phyloP scores from a whole-genome alignment of 2,329 filamentous ascomycete species.

The Cladosporium sp. region DNA sequence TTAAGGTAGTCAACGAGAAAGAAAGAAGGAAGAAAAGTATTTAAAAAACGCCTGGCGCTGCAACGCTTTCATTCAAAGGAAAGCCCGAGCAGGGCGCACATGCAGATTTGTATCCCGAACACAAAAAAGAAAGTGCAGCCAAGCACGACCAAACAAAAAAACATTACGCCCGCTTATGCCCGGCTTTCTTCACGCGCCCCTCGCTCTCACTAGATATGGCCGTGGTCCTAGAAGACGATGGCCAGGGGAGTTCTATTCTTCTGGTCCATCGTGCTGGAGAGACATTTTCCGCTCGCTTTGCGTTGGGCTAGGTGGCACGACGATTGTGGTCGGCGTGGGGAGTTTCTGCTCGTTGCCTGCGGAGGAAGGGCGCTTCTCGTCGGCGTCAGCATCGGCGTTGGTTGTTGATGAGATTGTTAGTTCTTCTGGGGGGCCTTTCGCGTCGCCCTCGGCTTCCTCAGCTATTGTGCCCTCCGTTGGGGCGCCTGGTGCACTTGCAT shows the following conservation, averaged over 20 bases:
- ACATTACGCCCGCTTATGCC: not conserved
- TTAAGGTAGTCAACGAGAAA: not conserved
- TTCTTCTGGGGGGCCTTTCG: slow-evolving; percentile 18
- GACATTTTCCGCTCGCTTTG: slow-evolving; percentile 14
- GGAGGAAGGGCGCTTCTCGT: slow-evolving; percentile 22
- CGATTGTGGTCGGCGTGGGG: slow-evolving; percentile 28
- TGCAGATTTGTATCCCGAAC: not conserved
- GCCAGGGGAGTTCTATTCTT: slow-evolving; percentile 5
- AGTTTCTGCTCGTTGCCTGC: slow-evolving; percentile 14
- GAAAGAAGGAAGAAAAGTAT: not conserved
- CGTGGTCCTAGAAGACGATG: not conserved
- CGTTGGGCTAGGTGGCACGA: slow-evolving; percentile 36
- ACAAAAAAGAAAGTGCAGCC: not conserved
- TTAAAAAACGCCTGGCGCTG: slow-evolving; percentile 1
- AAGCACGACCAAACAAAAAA: not conserved
- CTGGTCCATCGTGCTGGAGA: not conserved
- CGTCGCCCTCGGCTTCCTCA: slow-evolving; percentile 26
- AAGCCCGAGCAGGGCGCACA: not conserved
- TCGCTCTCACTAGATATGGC: not conserved
- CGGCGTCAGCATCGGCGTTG: slow-evolving; percentile 20
- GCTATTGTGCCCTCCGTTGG: slow-evolving; percentile 39
- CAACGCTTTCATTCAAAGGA: slow-evolving; percentile 6
- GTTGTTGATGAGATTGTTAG: slow-evolving; percentile 35
- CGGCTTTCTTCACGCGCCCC: not conserved
- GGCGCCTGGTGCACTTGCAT: slow-evolving; percentile 31